Evolutionary conservation across 1,284 basidiomycete species (phyloP).

Genomic region (Anthracocystis setariae): DNA sequence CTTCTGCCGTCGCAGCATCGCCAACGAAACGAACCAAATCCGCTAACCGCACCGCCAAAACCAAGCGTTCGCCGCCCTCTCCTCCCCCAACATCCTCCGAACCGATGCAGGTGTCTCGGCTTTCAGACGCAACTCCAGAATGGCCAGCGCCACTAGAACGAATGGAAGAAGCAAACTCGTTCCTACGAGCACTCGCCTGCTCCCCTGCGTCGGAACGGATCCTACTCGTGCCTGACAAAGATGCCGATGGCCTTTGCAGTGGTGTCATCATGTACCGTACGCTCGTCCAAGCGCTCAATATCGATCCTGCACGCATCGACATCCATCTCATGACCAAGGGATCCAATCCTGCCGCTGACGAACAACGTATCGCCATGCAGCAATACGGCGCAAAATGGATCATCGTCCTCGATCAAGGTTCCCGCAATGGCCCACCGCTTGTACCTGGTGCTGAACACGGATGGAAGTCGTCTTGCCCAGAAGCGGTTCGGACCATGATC

Average conservation of each 20-base stretch:
- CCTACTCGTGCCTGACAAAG: constrained; percentile 54
- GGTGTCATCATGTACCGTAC: constrained; percentile 56
- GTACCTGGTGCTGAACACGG: constrained; percentile 47
- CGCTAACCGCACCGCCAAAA: constrained; percentile 1
- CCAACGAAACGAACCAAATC: neutral
- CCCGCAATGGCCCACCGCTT: constrained; percentile 44
- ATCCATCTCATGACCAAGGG: constrained; percentile 55
- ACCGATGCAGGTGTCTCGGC: constrained; percentile 25
- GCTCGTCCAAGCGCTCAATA: constrained; percentile 28
- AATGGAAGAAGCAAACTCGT: constrained; percentile 33
- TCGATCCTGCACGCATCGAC: constrained; percentile 28
- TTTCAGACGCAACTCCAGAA: constrained; percentile 24
- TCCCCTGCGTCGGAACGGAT: constrained; percentile 19
- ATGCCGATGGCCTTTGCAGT: constrained; percentile 54
- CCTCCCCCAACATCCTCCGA: neutral
- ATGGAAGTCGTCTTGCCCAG: constrained; percentile 21
- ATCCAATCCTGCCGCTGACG: constrained; percentile 25
- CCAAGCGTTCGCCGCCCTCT: constrained; percentile 1
- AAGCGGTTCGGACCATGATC: constrained; percentile 41
- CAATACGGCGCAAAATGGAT: constrained; percentile 42
- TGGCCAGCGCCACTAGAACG: constrained; percentile 31
- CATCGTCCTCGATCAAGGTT: constrained; percentile 58
- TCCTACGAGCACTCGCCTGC: constrained; percentile 21
- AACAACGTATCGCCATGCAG: constrained; percentile 33
- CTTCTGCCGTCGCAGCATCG: neutral